Conservation (phyloP, 495 filamentous ascomycete species). For the Penicillium mononematosum region DNA sequence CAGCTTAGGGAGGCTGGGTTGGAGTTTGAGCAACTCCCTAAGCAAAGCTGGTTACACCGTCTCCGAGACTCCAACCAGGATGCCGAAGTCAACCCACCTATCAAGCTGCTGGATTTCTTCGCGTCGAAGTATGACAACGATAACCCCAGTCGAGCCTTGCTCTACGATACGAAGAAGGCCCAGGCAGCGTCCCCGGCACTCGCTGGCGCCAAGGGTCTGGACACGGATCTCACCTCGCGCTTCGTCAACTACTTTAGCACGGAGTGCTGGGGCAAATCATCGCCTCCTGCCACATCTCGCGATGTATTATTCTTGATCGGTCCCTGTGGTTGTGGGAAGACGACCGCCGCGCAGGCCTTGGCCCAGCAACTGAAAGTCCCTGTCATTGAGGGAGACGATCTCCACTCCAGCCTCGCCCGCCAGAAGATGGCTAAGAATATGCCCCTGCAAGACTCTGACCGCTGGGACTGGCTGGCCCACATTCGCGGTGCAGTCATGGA, state of each 20-base stretch:
- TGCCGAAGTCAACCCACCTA: conserved; percentile 39
- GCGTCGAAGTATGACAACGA: conserved; percentile 43
- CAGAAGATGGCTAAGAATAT: conserved; percentile 23
- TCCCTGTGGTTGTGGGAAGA: conserved; percentile 28
- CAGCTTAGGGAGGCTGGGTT: conserved; percentile 40
- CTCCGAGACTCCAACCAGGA: conserved; percentile 39
- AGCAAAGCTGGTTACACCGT: conserved; percentile 47
- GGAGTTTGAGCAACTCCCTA: conserved; percentile 44
- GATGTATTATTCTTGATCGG: conserved; percentile 28
- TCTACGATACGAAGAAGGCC: conserved; percentile 28
- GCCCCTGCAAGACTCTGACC: conserved; percentile 22
- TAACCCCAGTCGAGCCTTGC: conserved; percentile 15
- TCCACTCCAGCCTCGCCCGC: conserved; percentile 24
- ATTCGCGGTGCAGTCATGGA: conserved; percentile 30
- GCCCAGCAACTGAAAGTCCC: conserved; percentile 15
- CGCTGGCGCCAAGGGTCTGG: conserved; percentile 1
- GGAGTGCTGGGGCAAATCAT: conserved; percentile 17
- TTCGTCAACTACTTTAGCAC: conserved; percentile 23
- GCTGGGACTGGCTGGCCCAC: conserved; percentile 31
- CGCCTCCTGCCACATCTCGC: neutral
- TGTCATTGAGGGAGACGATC: conserved; percentile 26
- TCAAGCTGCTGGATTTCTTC: conserved; percentile 51
- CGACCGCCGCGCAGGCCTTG: conserved; percentile 19
- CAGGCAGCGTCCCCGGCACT: conserved; percentile 21
- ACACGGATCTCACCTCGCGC: conserved; percentile 6